phyloP scores from a whole-genome alignment of 306 rosid genomes.

The Hippophae tibetana region DNA sequence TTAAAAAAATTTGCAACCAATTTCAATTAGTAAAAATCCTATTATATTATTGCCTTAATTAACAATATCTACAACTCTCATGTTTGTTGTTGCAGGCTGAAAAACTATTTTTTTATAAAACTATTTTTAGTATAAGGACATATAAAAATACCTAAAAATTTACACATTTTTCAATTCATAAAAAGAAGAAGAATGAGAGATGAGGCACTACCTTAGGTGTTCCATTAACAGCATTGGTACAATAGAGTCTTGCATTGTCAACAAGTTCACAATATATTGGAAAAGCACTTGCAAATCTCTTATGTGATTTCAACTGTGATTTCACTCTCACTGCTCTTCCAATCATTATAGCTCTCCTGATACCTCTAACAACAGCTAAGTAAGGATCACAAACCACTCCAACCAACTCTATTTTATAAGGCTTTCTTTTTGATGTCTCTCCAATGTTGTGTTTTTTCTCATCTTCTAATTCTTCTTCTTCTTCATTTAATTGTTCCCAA shows the following conservation, averaged over 20 bases:
- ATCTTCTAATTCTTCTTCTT: conserved; percentile 25
- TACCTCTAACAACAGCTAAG: conserved; percentile 86
- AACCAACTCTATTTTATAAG: conserved; percentile 83
- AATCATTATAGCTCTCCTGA: conserved; percentile 76
- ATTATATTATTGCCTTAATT: background rate
- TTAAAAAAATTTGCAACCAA: background rate
- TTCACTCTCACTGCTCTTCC: conserved; percentile 86
- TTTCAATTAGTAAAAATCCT: background rate
- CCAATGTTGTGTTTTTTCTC: background rate
- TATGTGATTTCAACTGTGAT: conserved; percentile 82
- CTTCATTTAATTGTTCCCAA: conserved; percentile 58
- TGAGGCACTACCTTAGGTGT: conserved; percentile 56
- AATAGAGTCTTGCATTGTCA: conserved; percentile 65
- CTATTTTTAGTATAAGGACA: too few species aligned
- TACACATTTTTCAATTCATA: too few species aligned
- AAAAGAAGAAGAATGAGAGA: background rate
- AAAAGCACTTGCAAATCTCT: conserved; percentile 79
- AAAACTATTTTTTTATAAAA: too few species aligned
- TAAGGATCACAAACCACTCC: conserved; percentile 94
- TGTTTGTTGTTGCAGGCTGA: background rate
- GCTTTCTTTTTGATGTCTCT: conserved; percentile 25
- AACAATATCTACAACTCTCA: background rate
- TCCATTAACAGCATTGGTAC: conserved; percentile 41
- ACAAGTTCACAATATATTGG: conserved; percentile 63
- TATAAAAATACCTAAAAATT: too few species aligned